Percentiles rank a stretch among this genome's conserved stretches.
These are phyloP conservation scores for Fragaria ananassa DNA, from an alignment of 306 rosid species.

Conservation along the genomic window DNA sequence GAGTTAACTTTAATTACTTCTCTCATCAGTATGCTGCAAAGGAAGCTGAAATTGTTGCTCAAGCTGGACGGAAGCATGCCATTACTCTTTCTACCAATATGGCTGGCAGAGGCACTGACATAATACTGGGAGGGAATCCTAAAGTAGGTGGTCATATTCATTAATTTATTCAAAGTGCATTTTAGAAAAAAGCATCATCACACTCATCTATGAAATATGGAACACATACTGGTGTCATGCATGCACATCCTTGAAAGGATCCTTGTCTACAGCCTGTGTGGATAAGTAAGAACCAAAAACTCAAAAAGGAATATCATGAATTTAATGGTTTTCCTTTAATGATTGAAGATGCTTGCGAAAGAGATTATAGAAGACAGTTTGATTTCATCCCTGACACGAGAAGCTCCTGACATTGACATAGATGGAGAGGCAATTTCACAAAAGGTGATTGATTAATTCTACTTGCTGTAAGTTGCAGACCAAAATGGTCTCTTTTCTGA, in stretches of 20 bases:
- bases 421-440: constrained; percentile 55
- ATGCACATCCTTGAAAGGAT: neutral
- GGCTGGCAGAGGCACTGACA: constrained; percentile 99
- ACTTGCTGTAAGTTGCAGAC: constrained; percentile 4
- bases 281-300: constrained; percentile 18
- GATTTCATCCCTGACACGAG: constrained; percentile 64
- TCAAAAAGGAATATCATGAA: constrained; percentile 1
- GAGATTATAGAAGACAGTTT: constrained; percentile 82
- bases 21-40: constrained; percentile 81
- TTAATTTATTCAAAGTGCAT: neutral
- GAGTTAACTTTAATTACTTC: neutral
- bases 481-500: constrained; percentile 20
- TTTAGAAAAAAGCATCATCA: constrained; percentile 7
- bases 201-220: neutral
- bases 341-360: constrained; percentile 82
- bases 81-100: constrained; percentile 95
- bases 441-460: constrained; percentile 52
- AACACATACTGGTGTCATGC: neutral
- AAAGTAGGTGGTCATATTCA: constrained; percentile 52
- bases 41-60: constrained; percentile 95
- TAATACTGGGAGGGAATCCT: constrained; percentile 98
- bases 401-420: constrained; percentile 58
- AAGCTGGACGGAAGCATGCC: constrained; percentile 92
- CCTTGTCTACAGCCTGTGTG: constrained; percentile 24
- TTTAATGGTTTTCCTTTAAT: constrained; percentile 17